A percentile compares a stretch with the other conserved stretches of the same genome.
These are phyloP conservation scores for Plasmodium gallinaceum DNA, from an alignment of 169 alveolate species.

Conservation along the genomic window DNA sequence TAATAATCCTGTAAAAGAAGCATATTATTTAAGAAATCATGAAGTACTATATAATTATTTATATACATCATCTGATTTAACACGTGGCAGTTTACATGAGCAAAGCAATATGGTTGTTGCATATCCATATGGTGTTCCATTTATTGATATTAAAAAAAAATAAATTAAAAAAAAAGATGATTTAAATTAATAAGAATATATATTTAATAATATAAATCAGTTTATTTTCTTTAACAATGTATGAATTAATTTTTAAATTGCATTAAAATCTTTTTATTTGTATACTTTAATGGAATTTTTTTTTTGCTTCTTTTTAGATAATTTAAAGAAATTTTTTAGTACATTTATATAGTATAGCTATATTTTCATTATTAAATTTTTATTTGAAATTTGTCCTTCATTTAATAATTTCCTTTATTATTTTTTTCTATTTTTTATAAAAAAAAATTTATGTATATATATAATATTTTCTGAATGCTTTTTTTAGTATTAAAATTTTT, in stretches of 20 bases:
- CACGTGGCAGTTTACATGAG: slow-evolving; percentile 33
- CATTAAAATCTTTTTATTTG: no score
- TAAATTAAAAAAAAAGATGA: neutral
- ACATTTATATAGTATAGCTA: no score
- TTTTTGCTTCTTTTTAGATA: no score
- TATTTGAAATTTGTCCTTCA: no score
- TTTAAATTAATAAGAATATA: no score
- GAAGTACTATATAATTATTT: slow-evolving; percentile 20
- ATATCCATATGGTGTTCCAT: slow-evolving; percentile 68
- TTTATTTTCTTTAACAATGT: no score
- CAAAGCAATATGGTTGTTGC: slow-evolving; percentile 54
- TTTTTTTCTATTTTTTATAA: neutral
- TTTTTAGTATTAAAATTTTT: neutral
- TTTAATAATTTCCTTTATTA: no score
- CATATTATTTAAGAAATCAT: slow-evolving; percentile 24
- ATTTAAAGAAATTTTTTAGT: no score
- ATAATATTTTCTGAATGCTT: neutral
- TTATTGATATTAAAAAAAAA: slow-evolving; percentile 11
- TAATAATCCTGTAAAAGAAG: neutral
- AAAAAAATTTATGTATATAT: neutral
- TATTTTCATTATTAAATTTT: no score
- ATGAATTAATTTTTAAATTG: no score
- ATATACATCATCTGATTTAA: slow-evolving; percentile 39
- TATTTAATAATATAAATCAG: no score
- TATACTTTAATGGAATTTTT: no score